Percentiles rank a stretch among this genome's conserved stretches.
Evolutionary conservation across 2,329 filamentous ascomycete species (phyloP).

Genomic region (Fusarium continuum): DNA sequence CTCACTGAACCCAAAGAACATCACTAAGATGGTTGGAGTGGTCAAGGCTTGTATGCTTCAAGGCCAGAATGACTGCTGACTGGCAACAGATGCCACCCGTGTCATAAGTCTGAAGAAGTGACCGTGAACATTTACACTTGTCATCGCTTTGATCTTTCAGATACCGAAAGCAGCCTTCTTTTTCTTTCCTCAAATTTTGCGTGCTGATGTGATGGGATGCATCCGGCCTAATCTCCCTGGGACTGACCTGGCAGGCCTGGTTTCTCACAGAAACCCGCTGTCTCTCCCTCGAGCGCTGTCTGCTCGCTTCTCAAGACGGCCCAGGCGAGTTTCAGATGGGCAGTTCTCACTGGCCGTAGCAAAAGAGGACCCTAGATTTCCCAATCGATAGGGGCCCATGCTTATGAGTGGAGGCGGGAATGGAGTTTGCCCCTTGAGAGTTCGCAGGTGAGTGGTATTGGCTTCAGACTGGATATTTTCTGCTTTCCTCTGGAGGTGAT

Average conservation of each 20-base stretch:
- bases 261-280: not conserved
- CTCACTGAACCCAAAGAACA: slow-evolving; percentile 69
- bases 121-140: not conserved
- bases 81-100: too few species aligned
- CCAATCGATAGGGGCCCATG: not conserved
- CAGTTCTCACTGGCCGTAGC: not conserved
- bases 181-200: not conserved
- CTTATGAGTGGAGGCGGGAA: slow-evolving; percentile 2
- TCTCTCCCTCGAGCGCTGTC: slow-evolving; percentile 3
- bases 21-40: slow-evolving; percentile 69
- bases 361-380: slow-evolving; percentile 18
- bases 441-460: slow-evolving; percentile 3
- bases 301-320: slow-evolving; percentile 10
- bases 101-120: too few species aligned
- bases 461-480: not conserved
- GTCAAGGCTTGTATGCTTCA: slow-evolving; percentile 78
- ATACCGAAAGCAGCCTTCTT: not conserved
- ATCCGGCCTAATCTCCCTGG: not conserved
- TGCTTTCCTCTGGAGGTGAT: not conserved
- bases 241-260: slow-evolving; percentile 1
- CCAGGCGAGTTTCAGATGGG: slow-evolving; percentile 31
- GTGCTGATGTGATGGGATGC: not conserved
- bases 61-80: too few species aligned
- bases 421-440: not conserved
- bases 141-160: not conserved